Evolutionary conservation across 2,329 filamentous ascomycete species (phyloP).

Genomic region (Colletotrichum sp.): DNA sequence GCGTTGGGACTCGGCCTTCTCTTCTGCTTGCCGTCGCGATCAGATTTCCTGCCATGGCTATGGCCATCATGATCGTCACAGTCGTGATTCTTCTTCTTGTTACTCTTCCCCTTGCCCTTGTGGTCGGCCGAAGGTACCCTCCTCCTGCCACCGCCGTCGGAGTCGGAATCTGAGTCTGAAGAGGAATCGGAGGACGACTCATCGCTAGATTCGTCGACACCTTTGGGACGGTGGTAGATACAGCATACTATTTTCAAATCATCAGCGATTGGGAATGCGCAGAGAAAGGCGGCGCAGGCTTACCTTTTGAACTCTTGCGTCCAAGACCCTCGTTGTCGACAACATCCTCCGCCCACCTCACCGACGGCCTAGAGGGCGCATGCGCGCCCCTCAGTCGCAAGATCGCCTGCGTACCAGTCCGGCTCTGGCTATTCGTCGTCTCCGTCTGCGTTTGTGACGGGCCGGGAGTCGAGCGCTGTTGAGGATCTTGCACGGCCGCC

Average conservation of each 20-base stretch:
- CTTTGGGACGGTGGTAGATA: conserved; percentile 90
- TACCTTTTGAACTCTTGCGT: conserved; percentile 93
- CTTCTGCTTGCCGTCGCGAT: conserved; percentile 41
- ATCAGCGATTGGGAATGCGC: background rate
- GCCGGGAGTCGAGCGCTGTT: conserved; percentile 31
- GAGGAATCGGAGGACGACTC: conserved; percentile 66
- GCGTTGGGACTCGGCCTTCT: conserved; percentile 75
- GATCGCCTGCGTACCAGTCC: conserved; percentile 40
- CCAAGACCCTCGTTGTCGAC: conserved; percentile 95
- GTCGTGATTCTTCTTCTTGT: conserved; percentile 36
- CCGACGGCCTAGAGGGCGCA: conserved; percentile 59
- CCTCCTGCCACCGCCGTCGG: conserved; percentile 38
- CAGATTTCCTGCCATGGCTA: conserved; percentile 26
- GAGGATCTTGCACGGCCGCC: conserved; percentile 30
- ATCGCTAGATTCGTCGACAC: conserved; percentile 81
- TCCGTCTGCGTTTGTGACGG: conserved; percentile 39
- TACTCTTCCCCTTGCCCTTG: conserved; percentile 41
- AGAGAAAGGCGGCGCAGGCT: background rate
- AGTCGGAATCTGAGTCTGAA: conserved; percentile 55
- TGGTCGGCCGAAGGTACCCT: conserved; percentile 33
- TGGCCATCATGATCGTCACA: conserved; percentile 42
- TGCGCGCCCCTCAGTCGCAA: conserved; percentile 59
- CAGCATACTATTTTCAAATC: conserved; percentile 77
- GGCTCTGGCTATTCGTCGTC: conserved; percentile 29
- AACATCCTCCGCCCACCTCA: conserved; percentile 92